Evolutionary conservation across 306 rosid species (phyloP).

Genomic region (Rosa multiflora): DNA sequence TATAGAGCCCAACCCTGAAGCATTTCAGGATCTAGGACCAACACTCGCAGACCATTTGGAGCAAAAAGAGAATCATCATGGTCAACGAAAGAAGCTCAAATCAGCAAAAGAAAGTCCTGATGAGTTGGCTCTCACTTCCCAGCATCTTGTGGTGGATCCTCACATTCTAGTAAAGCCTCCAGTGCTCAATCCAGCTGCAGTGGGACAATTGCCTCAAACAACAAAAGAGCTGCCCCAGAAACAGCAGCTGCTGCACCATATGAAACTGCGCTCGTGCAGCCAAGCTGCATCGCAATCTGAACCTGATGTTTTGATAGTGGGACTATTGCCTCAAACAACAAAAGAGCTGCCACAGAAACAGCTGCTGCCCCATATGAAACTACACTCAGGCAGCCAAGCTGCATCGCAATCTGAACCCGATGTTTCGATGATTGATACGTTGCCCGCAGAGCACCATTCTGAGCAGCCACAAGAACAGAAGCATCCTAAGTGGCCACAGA

Average conservation of each 20-base stretch:
- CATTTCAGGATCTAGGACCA: background rate
- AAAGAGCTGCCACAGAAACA: constrained; percentile 1
- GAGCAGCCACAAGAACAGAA: constrained; percentile 1
- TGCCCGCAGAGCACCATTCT: background rate
- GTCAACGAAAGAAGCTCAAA: background rate
- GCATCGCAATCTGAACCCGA: background rate
- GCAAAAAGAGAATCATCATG: too few relatives aligned
- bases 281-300: constrained; percentile 5
- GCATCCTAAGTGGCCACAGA: background rate
- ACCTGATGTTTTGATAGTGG: background rate
- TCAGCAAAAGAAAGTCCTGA: background rate
- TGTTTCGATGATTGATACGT: background rate
- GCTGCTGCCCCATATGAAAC: background rate
- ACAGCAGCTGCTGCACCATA: background rate
- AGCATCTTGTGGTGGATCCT: background rate
- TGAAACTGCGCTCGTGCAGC: background rate
- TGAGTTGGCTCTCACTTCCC: background rate
- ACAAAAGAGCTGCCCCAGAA: background rate
- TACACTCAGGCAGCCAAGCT: background rate
- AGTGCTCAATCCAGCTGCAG: background rate
- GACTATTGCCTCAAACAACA: background rate
- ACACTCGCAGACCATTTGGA: background rate
- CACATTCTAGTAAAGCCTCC: background rate
- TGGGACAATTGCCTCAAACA: background rate
- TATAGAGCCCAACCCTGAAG: background rate